Base-by-base conservation (phyloP, 2,329 filamentous ascomycete genomes). In the Trichoderma simmonsii region DNA sequence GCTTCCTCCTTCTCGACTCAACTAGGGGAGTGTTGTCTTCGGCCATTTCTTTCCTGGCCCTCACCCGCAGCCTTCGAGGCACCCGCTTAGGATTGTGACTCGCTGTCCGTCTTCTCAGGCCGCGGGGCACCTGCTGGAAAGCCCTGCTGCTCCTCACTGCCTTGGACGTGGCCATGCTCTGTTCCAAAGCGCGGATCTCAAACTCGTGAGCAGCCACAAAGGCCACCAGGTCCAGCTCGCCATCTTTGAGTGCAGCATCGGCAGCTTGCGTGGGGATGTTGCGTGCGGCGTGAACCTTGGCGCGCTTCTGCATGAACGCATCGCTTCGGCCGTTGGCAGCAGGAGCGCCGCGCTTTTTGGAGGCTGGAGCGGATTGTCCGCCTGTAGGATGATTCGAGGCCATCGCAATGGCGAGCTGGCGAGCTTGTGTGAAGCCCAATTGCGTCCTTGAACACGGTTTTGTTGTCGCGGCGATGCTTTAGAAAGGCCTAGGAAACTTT, bases 41-140 rank as follows among this genome's bases (percentile, higher is more conserved):
- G 18, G 85, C 85, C 90, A 97, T 97, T 86, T 97, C 88, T 74
- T 82, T 84, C 77, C 85, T 88, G 1, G 94, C 94, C 75, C 92
- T 88, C 51, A 83, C 83, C 71, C 92, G 88, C 78, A 98, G 82
- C 74, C 94, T 85, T 78, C 91, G 92, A 3, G 96, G 96, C 18
- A 99, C 91, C 74, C 92, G 89, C 82, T 95, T 97, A 43, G 93
- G 92, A 86, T 99, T 98, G 82, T 99, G 96, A 80, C 94, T 97
- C 24, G 95, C 96, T 0, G 95, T 97, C 76, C 96, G 88, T 75
- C 96, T 87, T 75, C 96, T 87, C 87, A 99, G 84, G 64, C 91
- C 90, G 75, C 94, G 89, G 1, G 96, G 96, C 6, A 99, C 92
- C 76, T 93, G 89, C 81, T 99, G 96, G 78, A 98, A 98, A 15